Base-by-base conservation (phyloP, 495 filamentous ascomycete species). In the Hyaloscypha bicolor region DNA sequence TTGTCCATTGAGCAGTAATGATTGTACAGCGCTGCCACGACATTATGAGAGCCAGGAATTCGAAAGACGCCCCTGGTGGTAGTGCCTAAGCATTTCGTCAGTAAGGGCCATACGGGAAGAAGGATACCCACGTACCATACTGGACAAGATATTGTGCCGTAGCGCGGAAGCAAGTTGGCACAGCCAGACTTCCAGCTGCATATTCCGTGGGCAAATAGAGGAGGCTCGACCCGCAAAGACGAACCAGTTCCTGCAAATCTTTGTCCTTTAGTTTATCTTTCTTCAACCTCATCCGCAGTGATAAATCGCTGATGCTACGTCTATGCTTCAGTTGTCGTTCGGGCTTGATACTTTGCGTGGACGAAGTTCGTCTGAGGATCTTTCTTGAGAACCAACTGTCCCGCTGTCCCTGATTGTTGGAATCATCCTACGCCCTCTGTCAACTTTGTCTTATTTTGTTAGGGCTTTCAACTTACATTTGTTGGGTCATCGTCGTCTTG, bases 91-190 rank as follows among this genome's bases (percentile, higher is more conserved):
- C 12, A 25, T 25, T 25, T 25, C 25, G 25, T 25, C 25, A 25
- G 25, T 25, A 25, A 25, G 25, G 35, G 12, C 35, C 35, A 37
- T 37, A 37, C 25, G 25, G 25, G 25, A 37, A 37, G 56, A 55
- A 14, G 51, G 48, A 37, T 35, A 12, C 32, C 62, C 42, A 70
- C 86, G 72, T 76, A 93, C 91, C 88, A 78, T 90, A 81, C 70
- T 84, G 83, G 11, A 86, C 79, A 39, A 95, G 78, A 76, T 87
- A 90, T 57, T 85, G 83, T 45, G 86, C 85, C 9, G 87, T 88
- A 14, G 90, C 90, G 42, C 91, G 89, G 63, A 94, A 86, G 71
- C 90, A 93, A 6, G 89, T 90, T 8, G 92, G 92, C 12, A 95
- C 78, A 21, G 85, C 78, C 61, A 93, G 78, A 29, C 85, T 83